A percentile compares a stretch with the other conserved stretches of the same genome.
These are phyloP conservation scores for Solanum rostratum DNA, from an alignment of 257 asterid genomes.

Conservation along the genomic window DNA sequence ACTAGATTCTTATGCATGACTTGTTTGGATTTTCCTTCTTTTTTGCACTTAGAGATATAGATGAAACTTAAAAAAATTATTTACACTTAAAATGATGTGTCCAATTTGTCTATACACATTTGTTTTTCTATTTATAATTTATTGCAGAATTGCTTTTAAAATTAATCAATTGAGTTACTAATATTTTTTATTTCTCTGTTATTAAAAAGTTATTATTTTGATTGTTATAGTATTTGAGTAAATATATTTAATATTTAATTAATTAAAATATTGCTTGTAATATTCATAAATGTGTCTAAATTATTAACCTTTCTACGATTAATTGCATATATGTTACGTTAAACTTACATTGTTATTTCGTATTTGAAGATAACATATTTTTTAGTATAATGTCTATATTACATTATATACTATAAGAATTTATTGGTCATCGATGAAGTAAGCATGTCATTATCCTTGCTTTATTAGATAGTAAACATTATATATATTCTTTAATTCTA, in stretches of 20 bases:
- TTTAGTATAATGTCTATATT: no score
- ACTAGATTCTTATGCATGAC: not conserved
- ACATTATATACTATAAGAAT: not conserved
- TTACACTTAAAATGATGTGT: not conserved
- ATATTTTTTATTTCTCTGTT: not conserved
- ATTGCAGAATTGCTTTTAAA: not conserved
- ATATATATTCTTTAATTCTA: no score
- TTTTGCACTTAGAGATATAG: not conserved
- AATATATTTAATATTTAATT: no score
- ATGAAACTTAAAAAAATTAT: not conserved
- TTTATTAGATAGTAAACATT: not conserved
- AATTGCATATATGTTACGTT: not conserved
- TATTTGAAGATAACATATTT: not conserved
- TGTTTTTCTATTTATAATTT: not conserved
- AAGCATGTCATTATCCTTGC: not conserved
- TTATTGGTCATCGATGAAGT: not conserved
- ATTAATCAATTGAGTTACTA: not conserved
- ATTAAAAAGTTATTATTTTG: no score
- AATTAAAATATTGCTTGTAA: not conserved
- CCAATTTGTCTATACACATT: not conserved
- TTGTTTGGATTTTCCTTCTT: not conserved
- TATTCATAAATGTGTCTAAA: not conserved
- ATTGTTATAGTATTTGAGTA: no score
- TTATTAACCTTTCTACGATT: not conserved
- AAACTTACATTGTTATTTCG: not conserved